A percentile compares a stretch with the other conserved stretches of the same genome.
Evolutionary conservation across 345 rosid species (phyloP).

Genomic region (Heritiera fomes): DNA sequence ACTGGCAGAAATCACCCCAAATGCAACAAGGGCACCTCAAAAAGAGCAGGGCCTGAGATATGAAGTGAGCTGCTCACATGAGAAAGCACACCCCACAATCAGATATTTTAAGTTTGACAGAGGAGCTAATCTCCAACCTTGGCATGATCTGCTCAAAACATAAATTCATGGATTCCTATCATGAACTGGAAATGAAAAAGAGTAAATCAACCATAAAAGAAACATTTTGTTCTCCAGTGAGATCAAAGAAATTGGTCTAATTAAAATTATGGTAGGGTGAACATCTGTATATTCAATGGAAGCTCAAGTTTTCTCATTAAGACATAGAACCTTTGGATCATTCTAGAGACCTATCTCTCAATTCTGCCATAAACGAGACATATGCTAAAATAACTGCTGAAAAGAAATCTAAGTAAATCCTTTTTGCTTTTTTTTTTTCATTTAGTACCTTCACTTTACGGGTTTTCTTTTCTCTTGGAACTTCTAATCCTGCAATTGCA

Average conservation of each 20-base stretch:
- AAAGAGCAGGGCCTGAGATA: not conserved
- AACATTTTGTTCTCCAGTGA: not conserved
- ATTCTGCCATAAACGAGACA: not conserved
- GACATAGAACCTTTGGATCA: not conserved
- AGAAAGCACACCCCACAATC: not conserved
- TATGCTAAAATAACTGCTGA: not conserved
- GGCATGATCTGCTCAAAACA: not conserved
- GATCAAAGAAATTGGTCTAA: not conserved
- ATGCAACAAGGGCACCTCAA: conserved; percentile 6
- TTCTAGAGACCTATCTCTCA: not conserved
- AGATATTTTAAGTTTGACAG: not conserved
- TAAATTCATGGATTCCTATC: not conserved
- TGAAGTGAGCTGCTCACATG: conserved; percentile 2
- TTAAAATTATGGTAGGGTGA: not conserved
- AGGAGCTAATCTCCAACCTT: not conserved
- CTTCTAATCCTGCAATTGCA: conserved; percentile 43
- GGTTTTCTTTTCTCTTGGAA: conserved; percentile 73
- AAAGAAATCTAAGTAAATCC: not conserved
- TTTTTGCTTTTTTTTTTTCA: not conserved
- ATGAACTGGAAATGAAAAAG: not conserved
- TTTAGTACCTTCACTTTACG: conserved; percentile 74
- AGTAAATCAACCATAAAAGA: not conserved
- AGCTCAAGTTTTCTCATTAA: not conserved
- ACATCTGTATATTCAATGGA: not conserved
- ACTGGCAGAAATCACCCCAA: not conserved